These are phyloP conservation scores for Rozella allomycis DNA, from an alignment of 371 early-diverging fungal genomes.

Conservation along the genomic window DNA sequence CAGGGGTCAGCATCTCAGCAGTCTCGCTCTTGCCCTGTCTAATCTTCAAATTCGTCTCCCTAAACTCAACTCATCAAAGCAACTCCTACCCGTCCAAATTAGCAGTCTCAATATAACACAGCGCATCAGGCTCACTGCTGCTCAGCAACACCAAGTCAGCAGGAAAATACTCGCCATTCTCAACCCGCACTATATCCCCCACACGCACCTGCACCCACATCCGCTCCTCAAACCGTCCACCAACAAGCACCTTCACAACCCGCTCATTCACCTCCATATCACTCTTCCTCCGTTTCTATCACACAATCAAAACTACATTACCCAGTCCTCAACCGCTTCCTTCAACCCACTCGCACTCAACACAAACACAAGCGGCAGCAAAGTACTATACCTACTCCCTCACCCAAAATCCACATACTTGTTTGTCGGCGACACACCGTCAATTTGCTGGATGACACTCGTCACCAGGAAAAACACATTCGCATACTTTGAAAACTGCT, in stretches of 20 bases:
- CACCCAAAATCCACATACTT: no score
- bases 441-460: conserved; percentile 68
- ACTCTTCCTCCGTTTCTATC: conserved; percentile 50
- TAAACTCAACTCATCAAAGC: conserved; percentile 2
- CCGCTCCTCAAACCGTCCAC: conserved; percentile 34
- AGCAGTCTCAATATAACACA: conserved; percentile 85
- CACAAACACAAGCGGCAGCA: conserved; percentile 75
- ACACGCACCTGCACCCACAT: conserved; percentile 56
- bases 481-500: conserved; percentile 82
- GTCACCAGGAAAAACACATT: conserved; percentile 88
- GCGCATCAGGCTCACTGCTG: conserved; percentile 60
- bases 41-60: conserved; percentile 81
- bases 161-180: conserved; percentile 67
- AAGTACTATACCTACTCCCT: conserved; percentile 55
- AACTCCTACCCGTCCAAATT: conserved; percentile 70
- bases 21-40: conserved; percentile 62
- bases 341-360: conserved; percentile 82
- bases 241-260: conserved; percentile 36
- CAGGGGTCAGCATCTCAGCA: conserved; percentile 31
- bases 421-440: conserved; percentile 54
- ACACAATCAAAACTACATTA: conserved; percentile 6
- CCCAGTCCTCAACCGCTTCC: conserved; percentile 84
- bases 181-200: conserved; percentile 73
- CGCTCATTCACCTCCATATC: conserved; percentile 55
- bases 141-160: conserved; percentile 72